These are phyloP conservation scores for Phaeotremella fagi DNA, from an alignment of 768 basidiomycete species.

Conservation along the genomic window DNA sequence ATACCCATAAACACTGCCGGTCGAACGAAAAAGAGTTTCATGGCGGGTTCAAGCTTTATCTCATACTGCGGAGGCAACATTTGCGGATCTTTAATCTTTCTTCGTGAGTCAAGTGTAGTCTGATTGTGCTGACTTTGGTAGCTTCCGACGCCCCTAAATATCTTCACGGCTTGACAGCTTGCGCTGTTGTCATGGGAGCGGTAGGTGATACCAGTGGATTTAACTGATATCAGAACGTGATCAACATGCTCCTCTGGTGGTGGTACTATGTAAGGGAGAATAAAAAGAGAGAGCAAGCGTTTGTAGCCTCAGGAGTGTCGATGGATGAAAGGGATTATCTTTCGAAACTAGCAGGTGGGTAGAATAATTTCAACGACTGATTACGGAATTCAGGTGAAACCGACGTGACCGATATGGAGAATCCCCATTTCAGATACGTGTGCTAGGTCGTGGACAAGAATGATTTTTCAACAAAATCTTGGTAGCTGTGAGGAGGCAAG, in stretches of 20 bases:
- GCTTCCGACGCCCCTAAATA: not conserved
- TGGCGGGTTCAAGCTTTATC: not conserved
- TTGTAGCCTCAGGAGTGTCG: conserved; percentile 12
- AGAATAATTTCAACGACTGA: conserved; percentile 25
- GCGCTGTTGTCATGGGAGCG: conserved; percentile 16
- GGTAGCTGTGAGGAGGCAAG: no score
- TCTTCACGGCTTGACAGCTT: conserved; percentile 8
- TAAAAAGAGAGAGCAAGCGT: conserved; percentile 13
- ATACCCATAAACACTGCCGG: conserved; percentile 26
- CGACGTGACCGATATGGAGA: not conserved
- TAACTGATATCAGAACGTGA: not conserved
- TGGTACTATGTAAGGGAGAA: conserved; percentile 18
- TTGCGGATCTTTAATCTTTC: conserved; percentile 19
- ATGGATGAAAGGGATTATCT: conserved; percentile 16
- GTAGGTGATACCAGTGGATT: not conserved
- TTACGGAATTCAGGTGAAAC: not conserved
- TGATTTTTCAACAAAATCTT: no score
- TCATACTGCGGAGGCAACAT: conserved; percentile 25
- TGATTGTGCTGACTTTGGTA: no score
- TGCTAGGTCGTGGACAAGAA: no score
- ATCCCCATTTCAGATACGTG: conserved; percentile 19
- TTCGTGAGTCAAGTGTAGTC: no score
- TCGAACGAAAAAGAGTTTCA: conserved; percentile 25
- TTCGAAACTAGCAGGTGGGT: conserved; percentile 17
- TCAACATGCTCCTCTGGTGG: conserved; percentile 16